Evolutionary conservation across 441 rosid species (phyloP).

Genomic region (Euphorbia schlechtendalii): DNA sequence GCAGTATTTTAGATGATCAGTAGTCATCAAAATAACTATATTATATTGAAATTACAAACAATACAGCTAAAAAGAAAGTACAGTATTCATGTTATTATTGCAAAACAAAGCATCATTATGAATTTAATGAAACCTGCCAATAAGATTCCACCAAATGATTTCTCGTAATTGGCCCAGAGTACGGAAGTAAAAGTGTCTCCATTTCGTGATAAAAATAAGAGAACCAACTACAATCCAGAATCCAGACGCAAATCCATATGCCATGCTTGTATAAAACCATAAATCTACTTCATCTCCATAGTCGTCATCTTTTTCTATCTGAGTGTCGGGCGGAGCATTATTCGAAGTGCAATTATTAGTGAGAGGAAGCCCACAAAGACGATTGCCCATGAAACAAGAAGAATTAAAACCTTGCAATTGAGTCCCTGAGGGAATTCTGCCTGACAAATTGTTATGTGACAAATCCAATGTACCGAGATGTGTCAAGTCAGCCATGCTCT

Average conservation of each 20-base stretch:
- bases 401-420: not conserved
- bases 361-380: not conserved
- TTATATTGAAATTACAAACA: no score
- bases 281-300: not conserved
- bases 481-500: not conserved
- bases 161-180: not conserved
- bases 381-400: not conserved
- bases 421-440: not conserved
- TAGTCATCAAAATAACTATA: no score
- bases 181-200: slow-evolving; percentile 1
- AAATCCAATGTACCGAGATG: not conserved
- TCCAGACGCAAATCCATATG: slow-evolving; percentile 21
- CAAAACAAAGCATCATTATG: not conserved
- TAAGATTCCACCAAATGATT: not conserved
- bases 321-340: not conserved
- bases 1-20: no score
- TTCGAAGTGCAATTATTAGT: not conserved
- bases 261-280: not conserved
- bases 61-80: no score
- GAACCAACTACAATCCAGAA: slow-evolving; percentile 16
- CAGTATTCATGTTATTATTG: no score
- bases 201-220: not conserved
- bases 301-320: not conserved
- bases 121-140: not conserved
- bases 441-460: not conserved